phyloP scores from a whole-genome alignment of 305 asterid species.

The Striga hermonthica region DNA sequence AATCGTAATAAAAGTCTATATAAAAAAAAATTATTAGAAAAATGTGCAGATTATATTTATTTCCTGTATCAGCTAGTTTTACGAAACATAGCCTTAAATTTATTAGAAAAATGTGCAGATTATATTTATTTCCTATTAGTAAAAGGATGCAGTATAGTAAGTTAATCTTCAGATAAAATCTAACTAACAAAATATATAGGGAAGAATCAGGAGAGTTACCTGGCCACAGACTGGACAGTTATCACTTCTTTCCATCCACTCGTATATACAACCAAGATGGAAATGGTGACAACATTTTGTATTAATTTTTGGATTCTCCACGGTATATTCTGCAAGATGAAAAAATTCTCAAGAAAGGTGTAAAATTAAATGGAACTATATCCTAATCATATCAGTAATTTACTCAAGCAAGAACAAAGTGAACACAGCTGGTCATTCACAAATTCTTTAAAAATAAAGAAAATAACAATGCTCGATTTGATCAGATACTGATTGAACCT shows the following conservation, averaged over 20 bases:
- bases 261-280: constrained; percentile 96
- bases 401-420: constrained; percentile 25
- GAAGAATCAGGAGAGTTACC: constrained; percentile 43
- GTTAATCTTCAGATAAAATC: not conserved
- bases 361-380: constrained; percentile 20
- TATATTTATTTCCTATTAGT: not conserved
- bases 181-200: constrained; percentile 14
- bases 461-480: not conserved
- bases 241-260: constrained; percentile 98
- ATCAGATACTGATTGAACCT: too few species aligned
- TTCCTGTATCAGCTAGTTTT: too few species aligned
- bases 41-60: not conserved
- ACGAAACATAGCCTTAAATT: too few species aligned
- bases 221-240: constrained; percentile 90
- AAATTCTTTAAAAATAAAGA: too few species aligned
- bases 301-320: constrained; percentile 75
- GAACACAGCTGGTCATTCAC: too few species aligned
- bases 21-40: not conserved
- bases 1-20: too few species aligned
- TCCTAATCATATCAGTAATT: not conserved
- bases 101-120: not conserved
- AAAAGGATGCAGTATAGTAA: constrained; percentile 20
- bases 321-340: constrained; percentile 61
- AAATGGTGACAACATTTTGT: constrained; percentile 83
- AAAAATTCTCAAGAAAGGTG: constrained; percentile 22